Percentiles rank a stretch among this genome's conserved stretches.
These are phyloP conservation scores for Lodderomyces pseudojiufengensis DNA, from an alignment of 1,139 yeast species.

Conservation along the genomic window DNA sequence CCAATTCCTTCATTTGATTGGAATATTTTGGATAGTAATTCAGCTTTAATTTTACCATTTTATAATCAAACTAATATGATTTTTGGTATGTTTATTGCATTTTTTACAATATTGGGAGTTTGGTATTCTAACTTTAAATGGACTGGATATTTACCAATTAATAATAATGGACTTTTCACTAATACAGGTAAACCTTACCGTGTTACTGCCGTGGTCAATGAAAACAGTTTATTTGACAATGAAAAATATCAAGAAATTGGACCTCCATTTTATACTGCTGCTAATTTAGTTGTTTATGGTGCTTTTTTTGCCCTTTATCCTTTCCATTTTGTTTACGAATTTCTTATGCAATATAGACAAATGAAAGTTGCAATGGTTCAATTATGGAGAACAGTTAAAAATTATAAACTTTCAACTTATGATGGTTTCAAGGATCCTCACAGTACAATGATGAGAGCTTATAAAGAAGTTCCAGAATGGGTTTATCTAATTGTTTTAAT, in stretches of 20 bases:
- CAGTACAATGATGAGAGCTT: slow-evolving; percentile 49
- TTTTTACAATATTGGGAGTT: slow-evolving; percentile 40
- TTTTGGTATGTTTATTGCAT: slow-evolving; percentile 41
- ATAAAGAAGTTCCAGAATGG: slow-evolving; percentile 63
- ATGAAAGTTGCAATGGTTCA: slow-evolving; percentile 12
- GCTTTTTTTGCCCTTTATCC: slow-evolving; percentile 57
- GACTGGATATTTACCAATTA: slow-evolving; percentile 54
- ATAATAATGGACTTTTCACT: slow-evolving; percentile 39
- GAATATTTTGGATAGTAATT: slow-evolving; percentile 29
- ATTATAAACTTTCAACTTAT: slow-evolving; percentile 13
- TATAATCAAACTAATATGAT: slow-evolving; percentile 40
- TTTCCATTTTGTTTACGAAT: slow-evolving; percentile 44
- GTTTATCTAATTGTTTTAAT: slow-evolving; percentile 48
- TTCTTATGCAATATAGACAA: slow-evolving; percentile 21
- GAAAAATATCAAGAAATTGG: slow-evolving; percentile 42
- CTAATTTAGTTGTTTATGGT: slow-evolving; percentile 47
- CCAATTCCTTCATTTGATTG: slow-evolving; percentile 55
- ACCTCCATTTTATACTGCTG: slow-evolving; percentile 41
- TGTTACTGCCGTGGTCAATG: slow-evolving; percentile 39
- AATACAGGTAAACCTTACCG: slow-evolving; percentile 44
- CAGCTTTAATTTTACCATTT: slow-evolving; percentile 42
- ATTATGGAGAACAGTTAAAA: slow-evolving; percentile 7
- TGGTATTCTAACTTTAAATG: slow-evolving; percentile 50
- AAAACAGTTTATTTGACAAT: slow-evolving; percentile 29
- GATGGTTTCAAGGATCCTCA: slow-evolving; percentile 46